Evolutionary conservation across 1,284 basidiomycete species (phyloP), one percentile per base, ranked within the genome.

Genomic region (Boletus putidus): DNA sequence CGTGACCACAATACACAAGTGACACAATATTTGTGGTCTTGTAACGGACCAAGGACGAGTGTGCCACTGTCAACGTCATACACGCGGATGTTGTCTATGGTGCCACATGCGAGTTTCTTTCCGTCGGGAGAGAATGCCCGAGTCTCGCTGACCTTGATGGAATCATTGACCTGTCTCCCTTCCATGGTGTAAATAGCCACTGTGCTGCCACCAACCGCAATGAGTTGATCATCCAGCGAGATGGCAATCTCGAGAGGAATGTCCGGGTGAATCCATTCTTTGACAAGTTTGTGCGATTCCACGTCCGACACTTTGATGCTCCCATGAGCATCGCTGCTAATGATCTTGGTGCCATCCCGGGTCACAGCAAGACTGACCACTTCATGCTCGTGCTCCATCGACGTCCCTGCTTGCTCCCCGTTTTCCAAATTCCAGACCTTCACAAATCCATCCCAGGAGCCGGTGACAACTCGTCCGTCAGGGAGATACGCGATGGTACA

Each of bases 1-100:
- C 4, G 44, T 14, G 64, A 65, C 65, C 62, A 65, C 10, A 53
- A 18, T 29, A 66, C 18, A 40, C 25, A 36, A 15, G 3, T 0
- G 21, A 59, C 14, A 2, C 0, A 6, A 31, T 40, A 3, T 6
- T 7, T 11, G 27, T 52, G 40, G 20, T 46, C 55, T n/a, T 3
- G 6, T 1, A 57, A 5, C 9, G 48, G 51, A 21, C 46, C 54
- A 11, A 51, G 18, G 29, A 42, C 1, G 33, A 39, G 46, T 20
- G 6, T 15, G 4, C 47, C 47, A 9, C 6, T 54, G 7, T 10
- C 7, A 27, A 59, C 33, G 4, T 55, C 45, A 6, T 60, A 61
- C 2, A 53, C 52, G 16, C 6, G 16, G 20, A 37, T 14, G 14
- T 29, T 8, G 6, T n/a, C 8, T 6, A 3, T 0, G 15, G 25